Base-by-base conservation (phyloP, 2,329 filamentous ascomycete species). In the Scedosporium dehoogii region DNA sequence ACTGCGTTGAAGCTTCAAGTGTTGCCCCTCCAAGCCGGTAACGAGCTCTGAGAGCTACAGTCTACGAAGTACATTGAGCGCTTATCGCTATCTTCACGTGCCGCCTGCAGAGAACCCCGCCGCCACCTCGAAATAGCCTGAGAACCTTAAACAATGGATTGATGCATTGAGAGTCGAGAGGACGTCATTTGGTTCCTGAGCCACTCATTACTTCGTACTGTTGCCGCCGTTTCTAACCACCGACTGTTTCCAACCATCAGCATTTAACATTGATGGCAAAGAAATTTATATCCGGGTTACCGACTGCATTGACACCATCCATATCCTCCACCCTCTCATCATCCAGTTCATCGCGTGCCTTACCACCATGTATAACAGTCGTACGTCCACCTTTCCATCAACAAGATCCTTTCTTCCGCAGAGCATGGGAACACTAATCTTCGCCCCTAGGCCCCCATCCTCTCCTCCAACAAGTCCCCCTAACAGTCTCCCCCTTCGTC, bases 401-500 rank as follows among this genome's bases (percentile, higher is more conserved):
- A 12, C 59, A n/a, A 51, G 2, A 21, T 21, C 18, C 44, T 48
- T 12, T 33, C 25, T 46, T 25, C 27, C 14, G 21, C 7, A 29
- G 23, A 38, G 2, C 16, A 48, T 16, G 7, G 29, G 23, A 56
- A 46, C 18, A 44, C 33, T 25, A 27, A 21, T 16, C 38, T 27
- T 29, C 58, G 4, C 6, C 33, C 44, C n/a, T 65, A 91, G 89
- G 84, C 67, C 86, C 91, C 16, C 92, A 97, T 76, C 90, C 89
- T 16, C 85, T 97, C 66, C 86, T 99, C 57, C 90, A 92, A 67
- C 94, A 99, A 77, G 86, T 97, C 48, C 92, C 94, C 33, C 79
- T 99, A 62, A 96, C 92, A 59, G 92, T 97, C 55, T 97, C 93
- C 3, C 94, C 94, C 27, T 97, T 97, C 78, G 85, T 97, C 69